Percentiles rank a stretch among this genome's conserved stretches.
phyloP scores from a whole-genome alignment of 805 yeast genomes.

The Ogataea pini region DNA sequence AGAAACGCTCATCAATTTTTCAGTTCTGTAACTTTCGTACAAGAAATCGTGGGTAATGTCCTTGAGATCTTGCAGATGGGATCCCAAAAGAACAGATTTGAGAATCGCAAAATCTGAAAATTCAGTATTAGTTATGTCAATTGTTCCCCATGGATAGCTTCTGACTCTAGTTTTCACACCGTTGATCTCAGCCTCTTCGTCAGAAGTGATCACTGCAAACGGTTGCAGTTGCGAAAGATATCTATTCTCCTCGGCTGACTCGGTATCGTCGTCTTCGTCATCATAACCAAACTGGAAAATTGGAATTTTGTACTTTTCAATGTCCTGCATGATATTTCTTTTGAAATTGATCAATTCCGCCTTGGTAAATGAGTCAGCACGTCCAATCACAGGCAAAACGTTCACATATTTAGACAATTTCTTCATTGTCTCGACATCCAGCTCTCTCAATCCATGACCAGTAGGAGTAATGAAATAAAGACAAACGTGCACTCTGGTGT shows the following conservation, averaged over 20 bases:
- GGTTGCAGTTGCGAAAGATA: slow-evolving; percentile 67
- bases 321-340: slow-evolving; percentile 58
- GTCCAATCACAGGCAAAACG: slow-evolving; percentile 67
- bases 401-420: slow-evolving; percentile 69
- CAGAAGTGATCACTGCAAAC: slow-evolving; percentile 71
- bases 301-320: slow-evolving; percentile 70
- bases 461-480: slow-evolving; percentile 71
- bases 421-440: slow-evolving; percentile 74
- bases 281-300: slow-evolving; percentile 71
- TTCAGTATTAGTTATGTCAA: slow-evolving; percentile 54
- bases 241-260: slow-evolving; percentile 68
- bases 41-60: slow-evolving; percentile 66
- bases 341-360: slow-evolving; percentile 61
- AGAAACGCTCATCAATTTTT: slow-evolving; percentile 55
- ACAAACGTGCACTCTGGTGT: slow-evolving; percentile 73
- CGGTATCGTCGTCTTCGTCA: slow-evolving; percentile 70
- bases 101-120: slow-evolving; percentile 55
- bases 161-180: slow-evolving; percentile 59
- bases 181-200: slow-evolving; percentile 50
- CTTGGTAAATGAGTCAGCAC: slow-evolving; percentile 71
- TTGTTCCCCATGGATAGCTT: slow-evolving; percentile 75
- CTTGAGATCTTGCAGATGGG: slow-evolving; percentile 64
- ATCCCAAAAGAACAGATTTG: slow-evolving; percentile 56
- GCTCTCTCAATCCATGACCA: slow-evolving; percentile 77
- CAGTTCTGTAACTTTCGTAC: slow-evolving; percentile 67